Base-by-base conservation (phyloP, 805 yeast species). In the Jamesozyma lodderae region DNA sequence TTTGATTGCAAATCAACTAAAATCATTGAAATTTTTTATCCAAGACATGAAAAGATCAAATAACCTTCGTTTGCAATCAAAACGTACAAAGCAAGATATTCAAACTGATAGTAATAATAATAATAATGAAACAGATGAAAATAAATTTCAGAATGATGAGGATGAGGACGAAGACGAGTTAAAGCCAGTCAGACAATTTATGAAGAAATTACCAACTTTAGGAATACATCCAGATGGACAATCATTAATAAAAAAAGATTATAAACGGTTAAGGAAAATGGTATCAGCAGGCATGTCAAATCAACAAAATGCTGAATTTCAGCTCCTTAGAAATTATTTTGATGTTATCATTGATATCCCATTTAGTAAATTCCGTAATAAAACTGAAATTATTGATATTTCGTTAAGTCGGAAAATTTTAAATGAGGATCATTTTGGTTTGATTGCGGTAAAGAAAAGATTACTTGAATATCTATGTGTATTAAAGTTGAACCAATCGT, bases 331-430 rank as follows among this genome's bases (percentile, higher is more conserved):
- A 64, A 78, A 80, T 48, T 92, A 92, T 58, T 68, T 92, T 41
- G 98, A 92, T 55, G 88, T 97, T 96, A 69, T 92, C 43, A 83
- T 95, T 1, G 81, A 82, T 42, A 63, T 92, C 38, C 98, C 98
- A 15, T 92, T 96, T 96, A 96, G 96, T 17, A 72, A 70, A 37
- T 53, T 76, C 32, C 78, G 71, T 48, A 76, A 95, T 5, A 70
- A 74, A 44, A 97, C 90, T 59, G 73, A 77, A 42, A 88, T 81
- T 62, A 77, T 33, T 16, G 18, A 82, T 41, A 73, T 92, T 45
- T 68, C 70, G 37, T 69, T 73, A 37, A 94, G 94, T 5, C 68
- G 69, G 45, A 64, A 64, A 31, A 72, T 81, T 27, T 65, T 86
- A 41, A 86, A 86, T 53, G 78, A 79, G 47, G 94, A 83, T 48